Percentiles rank a stretch among this genome's conserved stretches.
These are phyloP conservation scores for Penicillium sclerotiorum DNA, from an alignment of 2,329 filamentous ascomycete species.

Conservation along the genomic window DNA sequence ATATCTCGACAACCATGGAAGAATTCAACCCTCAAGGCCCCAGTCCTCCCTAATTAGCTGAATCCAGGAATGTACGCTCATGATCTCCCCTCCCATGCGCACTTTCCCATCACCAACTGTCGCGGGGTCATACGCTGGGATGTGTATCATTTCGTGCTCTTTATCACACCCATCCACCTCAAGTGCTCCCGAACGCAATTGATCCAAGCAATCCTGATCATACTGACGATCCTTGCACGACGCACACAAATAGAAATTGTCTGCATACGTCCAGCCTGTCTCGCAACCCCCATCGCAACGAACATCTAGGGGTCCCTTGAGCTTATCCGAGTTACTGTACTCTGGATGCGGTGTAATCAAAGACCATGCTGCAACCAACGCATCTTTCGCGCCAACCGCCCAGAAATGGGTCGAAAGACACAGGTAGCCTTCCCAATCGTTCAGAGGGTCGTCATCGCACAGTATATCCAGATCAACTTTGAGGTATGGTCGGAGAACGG, in stretches of 20 bases:
- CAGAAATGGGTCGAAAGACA: not conserved
- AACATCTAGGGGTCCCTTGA: not conserved
- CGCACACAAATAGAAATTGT: not conserved
- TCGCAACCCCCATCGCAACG: not conserved
- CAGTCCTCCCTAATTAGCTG: too few species aligned
- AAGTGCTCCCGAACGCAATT: not conserved
- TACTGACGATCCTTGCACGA: not conserved
- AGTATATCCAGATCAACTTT: not conserved
- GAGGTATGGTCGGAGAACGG: not conserved
- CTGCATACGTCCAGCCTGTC: not conserved
- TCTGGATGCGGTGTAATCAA: not conserved
- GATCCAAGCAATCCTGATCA: not conserved
- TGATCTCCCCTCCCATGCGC: not conserved
- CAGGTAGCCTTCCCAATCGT: not conserved
- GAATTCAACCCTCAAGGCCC: too few species aligned
- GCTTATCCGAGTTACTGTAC: not conserved
- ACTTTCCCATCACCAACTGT: conserved; percentile 4
- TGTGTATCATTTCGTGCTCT: conserved; percentile 1
- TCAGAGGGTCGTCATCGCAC: not conserved
- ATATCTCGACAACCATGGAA: too few species aligned
- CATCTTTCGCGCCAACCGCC: not conserved
- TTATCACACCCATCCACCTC: not conserved
- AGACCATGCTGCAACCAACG: not conserved
- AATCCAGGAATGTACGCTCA: too few species aligned
- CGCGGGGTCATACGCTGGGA: conserved; percentile 1